Percentiles rank a stretch among this genome's conserved stretches.
Evolutionary conservation across 208 protist genomes (phyloP).

Genomic region (Balamuthia mandrillaris): DNA sequence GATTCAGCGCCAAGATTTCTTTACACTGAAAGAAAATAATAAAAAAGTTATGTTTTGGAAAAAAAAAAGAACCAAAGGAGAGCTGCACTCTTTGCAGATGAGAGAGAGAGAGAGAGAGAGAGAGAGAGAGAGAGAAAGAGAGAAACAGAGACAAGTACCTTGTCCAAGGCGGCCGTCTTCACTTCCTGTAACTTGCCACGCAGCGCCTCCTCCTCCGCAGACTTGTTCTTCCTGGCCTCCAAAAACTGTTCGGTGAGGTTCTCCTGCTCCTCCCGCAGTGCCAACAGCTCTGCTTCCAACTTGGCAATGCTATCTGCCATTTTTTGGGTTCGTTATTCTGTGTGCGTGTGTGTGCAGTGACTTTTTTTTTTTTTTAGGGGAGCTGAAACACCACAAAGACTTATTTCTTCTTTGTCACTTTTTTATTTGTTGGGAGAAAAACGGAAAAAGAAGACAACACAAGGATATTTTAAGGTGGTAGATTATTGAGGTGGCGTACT

Average conservation of each 20-base stretch:
- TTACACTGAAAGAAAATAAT: conserved; percentile 10
- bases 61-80: neutral
- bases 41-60: neutral
- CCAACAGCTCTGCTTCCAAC: conserved; percentile 4
- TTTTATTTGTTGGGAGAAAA: too few relatives aligned
- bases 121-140: neutral
- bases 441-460: too few relatives aligned
- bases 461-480: too few relatives aligned
- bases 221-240: neutral
- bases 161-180: neutral
- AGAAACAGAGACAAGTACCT: neutral
- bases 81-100: neutral
- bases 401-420: too few relatives aligned
- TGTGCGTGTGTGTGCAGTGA: too few relatives aligned
- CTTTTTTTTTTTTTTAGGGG: too few relatives aligned
- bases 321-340: too few relatives aligned
- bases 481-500: too few relatives aligned
- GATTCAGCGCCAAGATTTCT: neutral
- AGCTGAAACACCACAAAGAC: too few relatives aligned
- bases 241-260: conserved; percentile 11
- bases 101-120: neutral
- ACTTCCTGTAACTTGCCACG: neutral
- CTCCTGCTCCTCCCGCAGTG: conserved; percentile 16
- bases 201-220: neutral
- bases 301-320: too few relatives aligned